Percentiles rank a stretch among this genome's conserved stretches.
These are phyloP conservation scores for Verbascum thapsus DNA, from an alignment of 257 asterid genomes.

Conservation along the genomic window DNA sequence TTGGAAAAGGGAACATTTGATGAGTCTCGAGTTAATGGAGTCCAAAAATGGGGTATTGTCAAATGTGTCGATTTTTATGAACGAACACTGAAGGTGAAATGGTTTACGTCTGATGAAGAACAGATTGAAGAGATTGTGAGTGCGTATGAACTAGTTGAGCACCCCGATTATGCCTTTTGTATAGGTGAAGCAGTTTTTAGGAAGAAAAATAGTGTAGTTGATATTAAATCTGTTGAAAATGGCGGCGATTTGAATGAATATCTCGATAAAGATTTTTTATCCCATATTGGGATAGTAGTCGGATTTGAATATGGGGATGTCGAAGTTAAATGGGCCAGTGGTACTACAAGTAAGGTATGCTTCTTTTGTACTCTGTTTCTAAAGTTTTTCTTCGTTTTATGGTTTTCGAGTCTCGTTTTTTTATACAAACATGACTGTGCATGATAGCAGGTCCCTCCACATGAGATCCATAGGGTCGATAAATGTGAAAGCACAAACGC, in stretches of 20 bases:
- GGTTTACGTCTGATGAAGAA: constrained; percentile 46
- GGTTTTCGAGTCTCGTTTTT: neutral
- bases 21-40: constrained; percentile 39
- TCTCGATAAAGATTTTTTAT: constrained; percentile 40
- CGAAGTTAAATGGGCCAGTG: constrained; percentile 90
- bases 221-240: too few relatives aligned
- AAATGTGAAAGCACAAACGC: constrained; percentile 51
- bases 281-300: constrained; percentile 66
- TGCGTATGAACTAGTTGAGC: constrained; percentile 90
- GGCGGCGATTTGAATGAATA: too few relatives aligned
- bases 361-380: neutral
- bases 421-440: neutral
- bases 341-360: constrained; percentile 64
- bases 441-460: constrained; percentile 64
- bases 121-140: constrained; percentile 70
- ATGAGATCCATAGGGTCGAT: constrained; percentile 70
- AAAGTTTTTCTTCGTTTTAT: neutral
- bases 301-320: constrained; percentile 59
- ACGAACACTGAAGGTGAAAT: constrained; percentile 74
- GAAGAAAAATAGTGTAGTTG: constrained; percentile 24
- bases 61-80: constrained; percentile 75
- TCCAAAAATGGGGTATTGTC: constrained; percentile 66
- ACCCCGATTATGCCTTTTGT: constrained; percentile 65
- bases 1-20: constrained; percentile 70
- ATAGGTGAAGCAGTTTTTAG: constrained; percentile 69